Base-by-base conservation (phyloP, 2,329 filamentous ascomycete genomes). In the Fusarium luffae region DNA sequence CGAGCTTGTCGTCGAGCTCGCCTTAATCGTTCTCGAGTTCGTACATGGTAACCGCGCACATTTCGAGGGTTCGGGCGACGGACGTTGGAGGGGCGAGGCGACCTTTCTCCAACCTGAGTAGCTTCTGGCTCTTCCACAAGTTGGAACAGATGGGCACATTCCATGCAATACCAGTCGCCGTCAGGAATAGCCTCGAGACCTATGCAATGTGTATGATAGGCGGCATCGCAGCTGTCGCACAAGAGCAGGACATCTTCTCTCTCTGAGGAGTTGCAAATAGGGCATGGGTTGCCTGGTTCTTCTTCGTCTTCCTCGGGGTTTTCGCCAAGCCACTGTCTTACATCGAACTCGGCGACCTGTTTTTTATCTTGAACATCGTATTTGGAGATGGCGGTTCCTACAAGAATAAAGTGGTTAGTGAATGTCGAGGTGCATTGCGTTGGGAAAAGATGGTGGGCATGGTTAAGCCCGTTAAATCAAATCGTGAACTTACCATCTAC, bases 151-250 rank as follows among this genome's bases (percentile, higher is more conserved):
- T 87, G 85, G 66, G 84, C 79, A 80, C 96, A 99, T 74, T 92
- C 89, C 80, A 96, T 90, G 82, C 96, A 99, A 79, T 95, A 97
- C 94, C 95, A 99, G 70, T 90, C 85, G 28, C 92, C 92, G 30
- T 86, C 82, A 23, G 94, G 94, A 59, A 97, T 88, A 55, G 85
- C 82, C 64, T 94, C 90, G 51, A 97, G 86, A 34, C 93, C 94
- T 66, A 97, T 89, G 79, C 96, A 99, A 79, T 97, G 93, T 49
- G 94, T 94, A 79, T 99, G 96, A 75, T 95, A 97, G 44, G 92
- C 88, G 34, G 91, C 90, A 83, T 97, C 92, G 83, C 96, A 99
- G 76, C 90, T 91, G 79, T 98, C 94, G 82, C 96, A 99, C 65
- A 97, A 88, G 71, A 98, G 89, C 54, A 97, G 87, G 19, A 94